These are phyloP conservation scores for Naganishia onofrii DNA, from an alignment of 768 basidiomycete genomes.

Conservation along the genomic window DNA sequence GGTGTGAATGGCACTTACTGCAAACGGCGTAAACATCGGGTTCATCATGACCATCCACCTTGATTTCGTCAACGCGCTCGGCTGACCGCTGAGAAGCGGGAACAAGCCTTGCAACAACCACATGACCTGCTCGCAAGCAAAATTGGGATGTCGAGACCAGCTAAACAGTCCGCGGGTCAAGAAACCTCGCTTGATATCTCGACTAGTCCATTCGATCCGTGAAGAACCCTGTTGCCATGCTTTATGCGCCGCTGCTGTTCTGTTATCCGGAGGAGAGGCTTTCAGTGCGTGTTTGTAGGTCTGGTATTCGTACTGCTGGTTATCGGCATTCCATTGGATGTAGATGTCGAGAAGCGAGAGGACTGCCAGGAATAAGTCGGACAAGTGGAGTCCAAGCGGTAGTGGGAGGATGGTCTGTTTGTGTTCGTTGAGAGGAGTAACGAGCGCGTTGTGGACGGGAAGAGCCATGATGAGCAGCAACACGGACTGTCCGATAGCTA, in stretches of 20 bases:
- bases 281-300: conserved; percentile 64
- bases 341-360: conserved; percentile 63
- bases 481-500: conserved; percentile 72
- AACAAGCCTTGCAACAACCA: conserved; percentile 54
- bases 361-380: conserved; percentile 65
- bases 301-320: conserved; percentile 79
- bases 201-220: conserved; percentile 16
- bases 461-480: conserved; percentile 66
- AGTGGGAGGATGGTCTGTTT: conserved; percentile 31
- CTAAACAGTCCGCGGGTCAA: conserved; percentile 79
- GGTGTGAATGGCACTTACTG: conserved; percentile 39
- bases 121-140: conserved; percentile 81
- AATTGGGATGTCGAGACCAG: conserved; percentile 88
- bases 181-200: conserved; percentile 64
- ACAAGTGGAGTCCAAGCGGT: conserved; percentile 57
- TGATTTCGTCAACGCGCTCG: conserved; percentile 10
- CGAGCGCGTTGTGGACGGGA: conserved; percentile 50
- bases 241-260: neutral
- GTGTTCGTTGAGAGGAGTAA: conserved; percentile 40
- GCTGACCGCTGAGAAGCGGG: conserved; percentile 34
- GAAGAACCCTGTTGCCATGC: conserved; percentile 21
- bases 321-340: conserved; percentile 80
- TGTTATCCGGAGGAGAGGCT: conserved; percentile 8
- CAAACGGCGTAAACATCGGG: conserved; percentile 43
- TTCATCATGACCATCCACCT: conserved; percentile 31